Conservation (phyloP, 169 alveolate genomes). For the Eimeria sp. region DNA sequence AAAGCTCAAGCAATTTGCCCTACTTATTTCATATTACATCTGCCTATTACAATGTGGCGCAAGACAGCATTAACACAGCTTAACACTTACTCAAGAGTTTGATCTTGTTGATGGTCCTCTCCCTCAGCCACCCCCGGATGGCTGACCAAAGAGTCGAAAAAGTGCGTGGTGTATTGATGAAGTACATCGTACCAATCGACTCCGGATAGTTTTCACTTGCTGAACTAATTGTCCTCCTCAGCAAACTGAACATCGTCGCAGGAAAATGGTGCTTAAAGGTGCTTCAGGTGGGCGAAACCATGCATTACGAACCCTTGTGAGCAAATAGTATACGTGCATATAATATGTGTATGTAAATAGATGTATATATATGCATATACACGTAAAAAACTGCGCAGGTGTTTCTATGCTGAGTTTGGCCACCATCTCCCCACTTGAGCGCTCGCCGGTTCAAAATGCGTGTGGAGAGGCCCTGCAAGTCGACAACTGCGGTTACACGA, state of each 20-base stretch:
- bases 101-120: slow-evolving; percentile 80
- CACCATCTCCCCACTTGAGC: slow-evolving; percentile 25
- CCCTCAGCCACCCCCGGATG: slow-evolving; percentile 77
- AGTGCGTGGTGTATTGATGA: slow-evolving; percentile 80
- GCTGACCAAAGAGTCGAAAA: slow-evolving; percentile 78
- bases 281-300: background rate
- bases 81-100: slow-evolving; percentile 49
- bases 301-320: background rate
- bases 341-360: background rate
- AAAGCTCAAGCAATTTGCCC: background rate
- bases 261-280: background rate
- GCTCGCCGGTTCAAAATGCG: slow-evolving; percentile 79
- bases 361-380: background rate
- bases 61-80: background rate
- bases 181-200: slow-evolving; percentile 68
- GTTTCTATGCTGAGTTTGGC: background rate
- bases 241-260: slow-evolving; percentile 36
- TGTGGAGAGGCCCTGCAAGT: slow-evolving; percentile 80
- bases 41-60: background rate
- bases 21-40: background rate
- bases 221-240: slow-evolving; percentile 45
- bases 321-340: background rate
- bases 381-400: background rate
- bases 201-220: slow-evolving; percentile 82
- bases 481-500: slow-evolving; percentile 73